phyloP scores from a whole-genome alignment of 2,329 filamentous ascomycete genomes.

The Verticillium dahliae region DNA sequence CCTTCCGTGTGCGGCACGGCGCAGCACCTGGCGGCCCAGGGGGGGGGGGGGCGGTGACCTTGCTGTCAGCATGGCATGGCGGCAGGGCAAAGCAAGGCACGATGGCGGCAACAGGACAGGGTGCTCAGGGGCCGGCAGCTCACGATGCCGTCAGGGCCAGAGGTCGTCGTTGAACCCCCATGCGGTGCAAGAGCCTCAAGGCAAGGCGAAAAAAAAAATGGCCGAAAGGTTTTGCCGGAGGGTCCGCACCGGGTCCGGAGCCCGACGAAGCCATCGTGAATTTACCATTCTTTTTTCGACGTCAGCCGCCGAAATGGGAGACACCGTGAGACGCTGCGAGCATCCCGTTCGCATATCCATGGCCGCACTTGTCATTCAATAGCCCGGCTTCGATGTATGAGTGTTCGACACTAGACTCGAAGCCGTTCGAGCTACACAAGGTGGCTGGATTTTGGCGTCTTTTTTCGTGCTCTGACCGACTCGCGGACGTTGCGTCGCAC shows the following conservation, averaged over 20 bases:
- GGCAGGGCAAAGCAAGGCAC: background rate
- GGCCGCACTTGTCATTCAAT: background rate
- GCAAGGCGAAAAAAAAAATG: background rate
- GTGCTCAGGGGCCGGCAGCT: background rate
- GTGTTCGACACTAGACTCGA: background rate
- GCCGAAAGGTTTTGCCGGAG: background rate
- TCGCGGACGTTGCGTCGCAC: background rate
- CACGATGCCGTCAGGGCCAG: background rate
- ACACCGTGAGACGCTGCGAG: background rate
- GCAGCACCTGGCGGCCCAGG: background rate
- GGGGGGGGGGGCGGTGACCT: background rate
- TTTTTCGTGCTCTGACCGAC: background rate
- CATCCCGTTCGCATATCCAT: background rate
- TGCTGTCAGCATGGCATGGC: background rate
- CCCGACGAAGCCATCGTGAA: background rate
- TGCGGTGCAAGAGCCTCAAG: background rate
- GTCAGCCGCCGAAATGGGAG: background rate
- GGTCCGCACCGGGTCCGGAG: background rate
- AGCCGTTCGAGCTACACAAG: background rate
- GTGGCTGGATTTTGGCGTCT: background rate
- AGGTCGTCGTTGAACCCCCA: background rate
- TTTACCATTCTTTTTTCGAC: background rate
- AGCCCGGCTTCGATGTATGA: background rate
- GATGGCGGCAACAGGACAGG: background rate
- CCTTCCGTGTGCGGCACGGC: background rate